Base-by-base conservation (phyloP, 1,284 basidiomycete species). In the Cerioporus squamosus region DNA sequence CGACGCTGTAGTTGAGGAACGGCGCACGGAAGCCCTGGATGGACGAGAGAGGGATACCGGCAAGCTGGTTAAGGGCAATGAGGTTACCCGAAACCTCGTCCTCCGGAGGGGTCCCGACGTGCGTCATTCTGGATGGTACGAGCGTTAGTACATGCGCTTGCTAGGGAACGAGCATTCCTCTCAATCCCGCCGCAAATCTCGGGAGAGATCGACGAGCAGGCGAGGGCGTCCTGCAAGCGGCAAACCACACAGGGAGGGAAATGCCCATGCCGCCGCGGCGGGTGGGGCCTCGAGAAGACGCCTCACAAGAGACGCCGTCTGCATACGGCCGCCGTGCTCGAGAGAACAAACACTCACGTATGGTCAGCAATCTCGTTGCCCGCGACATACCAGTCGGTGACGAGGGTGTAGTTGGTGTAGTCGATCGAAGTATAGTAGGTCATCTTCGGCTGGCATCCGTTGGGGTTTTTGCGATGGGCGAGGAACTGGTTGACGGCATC, bases 361-460 rank as follows among this genome's bases (percentile, higher is more conserved):
- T 92, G 90, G 74, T 93, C 91, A n/a, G 88, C 91, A 61, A 94
- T 90, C 70, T 94, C 91, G 72, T 94, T 93, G 38, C 92, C 91
- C 7, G 87, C 87, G 44, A 93, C 90, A 72, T 79, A 93, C 87
- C 88, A 93, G 72, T 94, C 90, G 75, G 91, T 94, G 48, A 94
- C 88, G 63, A 89, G 79, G 1, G 88, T 87, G 71, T 87, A 92
- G 70, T 92, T 92, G 29, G 91, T 93, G 73, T 87, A 93, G 62
- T 83, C 83, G 51, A 92, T 76, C 3, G 86, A 89, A 6, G 83
- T 85, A 72, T 83, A 91, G 74, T 90, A 92, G 24, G 88, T 90
- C 84, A 88, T 91, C 72, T 85, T 87, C 12, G 85, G 83, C 12
- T 72, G 65, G 72, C 92, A 94, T n/a, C 91, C 91, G 67, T 94